phyloP scores from a whole-genome alignment of 2,329 filamentous ascomycete species.

The Exophiala aquamarina region DNA sequence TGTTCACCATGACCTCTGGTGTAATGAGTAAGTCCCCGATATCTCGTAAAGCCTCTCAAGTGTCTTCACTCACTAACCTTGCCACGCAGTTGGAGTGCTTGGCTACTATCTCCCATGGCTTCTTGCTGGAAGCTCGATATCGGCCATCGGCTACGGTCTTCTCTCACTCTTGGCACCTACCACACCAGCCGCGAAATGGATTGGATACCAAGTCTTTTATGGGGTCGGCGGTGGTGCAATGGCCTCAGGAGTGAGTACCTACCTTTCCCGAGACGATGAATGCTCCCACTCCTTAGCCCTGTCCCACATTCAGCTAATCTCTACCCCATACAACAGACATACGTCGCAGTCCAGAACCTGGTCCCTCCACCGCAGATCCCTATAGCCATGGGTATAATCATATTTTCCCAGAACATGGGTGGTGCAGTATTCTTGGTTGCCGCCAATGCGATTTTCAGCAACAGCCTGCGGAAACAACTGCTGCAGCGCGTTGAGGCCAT shows the following conservation, averaged over 20 bases:
- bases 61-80: too few species aligned
- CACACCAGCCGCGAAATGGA: conserved; percentile 27
- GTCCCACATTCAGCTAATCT: too few species aligned
- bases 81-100: background rate
- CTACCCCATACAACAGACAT: conserved; percentile 21
- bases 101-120: conserved; percentile 16
- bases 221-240: conserved; percentile 23
- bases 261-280: background rate
- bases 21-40: conserved; percentile 11
- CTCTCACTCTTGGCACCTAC: conserved; percentile 20
- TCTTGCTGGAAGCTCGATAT: conserved; percentile 2
- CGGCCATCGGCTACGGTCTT: conserved; percentile 23
- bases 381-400: conserved; percentile 31
- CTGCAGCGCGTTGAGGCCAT: conserved; percentile 19
- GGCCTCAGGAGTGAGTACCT: conserved; percentile 1
- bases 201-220: conserved; percentile 34
- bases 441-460: conserved; percentile 32
- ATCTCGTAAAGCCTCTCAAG: background rate
- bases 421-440: conserved; percentile 33
- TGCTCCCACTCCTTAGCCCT: too few species aligned
- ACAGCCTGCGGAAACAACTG: conserved; percentile 27
- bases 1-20: conserved; percentile 3
- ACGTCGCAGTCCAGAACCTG: conserved; percentile 32
- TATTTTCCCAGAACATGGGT: conserved; percentile 37
- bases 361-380: conserved; percentile 29